Percentiles rank a stretch among this genome's conserved stretches.
phyloP scores from a whole-genome alignment of 345 rosid species.

The Durio zibethinus region DNA sequence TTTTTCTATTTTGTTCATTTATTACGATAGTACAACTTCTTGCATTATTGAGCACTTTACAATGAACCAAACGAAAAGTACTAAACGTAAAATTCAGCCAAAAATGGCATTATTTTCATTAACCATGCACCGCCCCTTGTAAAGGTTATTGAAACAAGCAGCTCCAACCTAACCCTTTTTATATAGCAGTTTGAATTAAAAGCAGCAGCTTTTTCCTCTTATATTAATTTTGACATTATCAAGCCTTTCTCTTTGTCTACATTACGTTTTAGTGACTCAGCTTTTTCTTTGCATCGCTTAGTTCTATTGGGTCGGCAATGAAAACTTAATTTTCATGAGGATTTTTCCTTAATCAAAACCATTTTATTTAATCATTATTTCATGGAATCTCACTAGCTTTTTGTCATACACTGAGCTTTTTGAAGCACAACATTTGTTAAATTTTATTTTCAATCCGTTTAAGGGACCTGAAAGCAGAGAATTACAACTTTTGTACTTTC shows the following conservation, averaged over 20 bases:
- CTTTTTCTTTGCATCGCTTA: slow-evolving; percentile 11
- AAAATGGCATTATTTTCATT: not conserved
- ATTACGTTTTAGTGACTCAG: slow-evolving; percentile 12
- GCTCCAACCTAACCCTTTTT: slow-evolving; percentile 17
- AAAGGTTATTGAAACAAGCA: slow-evolving; percentile 24
- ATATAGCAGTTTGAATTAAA: slow-evolving; percentile 19
- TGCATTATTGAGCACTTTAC: not conserved
- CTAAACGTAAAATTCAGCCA: not conserved
- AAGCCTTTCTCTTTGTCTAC: slow-evolving; percentile 7
- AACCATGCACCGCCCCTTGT: slow-evolving; percentile 34
- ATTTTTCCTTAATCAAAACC: not conserved
- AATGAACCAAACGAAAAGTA: not conserved
- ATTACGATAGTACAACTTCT: not conserved
- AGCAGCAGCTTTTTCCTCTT: slow-evolving; percentile 31
- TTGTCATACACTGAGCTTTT: not conserved
- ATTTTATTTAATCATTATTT: not conserved
- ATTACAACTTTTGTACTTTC: not conserved
- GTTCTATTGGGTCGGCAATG: not conserved
- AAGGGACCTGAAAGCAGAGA: not conserved
- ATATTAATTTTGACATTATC: slow-evolving; percentile 12
- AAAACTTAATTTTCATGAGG: not conserved
- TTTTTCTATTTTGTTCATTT: no score
- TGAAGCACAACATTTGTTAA: not conserved
- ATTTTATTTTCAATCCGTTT: not conserved
- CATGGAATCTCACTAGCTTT: not conserved